Evolutionary conservation across 163 green algal genomes (phyloP), one percentile per base, ranked within the genome.

Genomic region (Scenedesmus sp.): DNA sequence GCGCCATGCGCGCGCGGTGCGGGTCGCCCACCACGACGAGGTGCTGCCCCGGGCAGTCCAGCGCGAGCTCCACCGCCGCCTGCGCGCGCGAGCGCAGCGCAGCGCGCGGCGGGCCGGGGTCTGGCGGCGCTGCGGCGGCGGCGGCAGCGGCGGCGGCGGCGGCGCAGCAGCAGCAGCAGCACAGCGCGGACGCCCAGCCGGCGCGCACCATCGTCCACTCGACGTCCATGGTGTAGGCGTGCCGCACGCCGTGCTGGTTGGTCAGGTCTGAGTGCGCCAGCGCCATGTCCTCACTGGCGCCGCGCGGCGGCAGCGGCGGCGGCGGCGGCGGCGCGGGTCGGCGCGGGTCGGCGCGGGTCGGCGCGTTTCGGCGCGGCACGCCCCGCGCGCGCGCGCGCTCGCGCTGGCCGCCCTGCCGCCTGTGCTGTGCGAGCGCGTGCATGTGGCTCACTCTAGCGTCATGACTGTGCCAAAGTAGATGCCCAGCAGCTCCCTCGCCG

Each of bases 181-280:
- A 54, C 45, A 54, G 45, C 20, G 20, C 11, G 50, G 50, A 20
- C 10, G 11, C 50, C 24, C 50, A 58, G 15, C 13, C 13, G 7
- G 50, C 20, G 13, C 50, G 10, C 50, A 58, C 50, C 50, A 31
- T 58, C 20, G 56, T 44, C 56, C 56, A 64, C 28, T 64, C 28
- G 14, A 64, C 56, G 56, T 64, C 56, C 56, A 64, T 64, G 56
- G 36, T 64, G 56, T 64, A 64, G 26, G 56, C 56, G 24, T 64
- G 56, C 56, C n/a, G 36, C 56, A 64, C 39, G 28, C 56, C 56
- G 56, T 64, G 39, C 28, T 64, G 28, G 28, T 29, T 15, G 11
- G 56, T 64, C 26, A 64, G 56, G 56, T 64, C 56, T 3, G 56
- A 28, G 28, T 64, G 56, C 28, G 56, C 56, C 36, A 4, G 26